Conservation (phyloP, 2,329 filamentous ascomycete genomes). For the Madurella fahalii region DNA sequence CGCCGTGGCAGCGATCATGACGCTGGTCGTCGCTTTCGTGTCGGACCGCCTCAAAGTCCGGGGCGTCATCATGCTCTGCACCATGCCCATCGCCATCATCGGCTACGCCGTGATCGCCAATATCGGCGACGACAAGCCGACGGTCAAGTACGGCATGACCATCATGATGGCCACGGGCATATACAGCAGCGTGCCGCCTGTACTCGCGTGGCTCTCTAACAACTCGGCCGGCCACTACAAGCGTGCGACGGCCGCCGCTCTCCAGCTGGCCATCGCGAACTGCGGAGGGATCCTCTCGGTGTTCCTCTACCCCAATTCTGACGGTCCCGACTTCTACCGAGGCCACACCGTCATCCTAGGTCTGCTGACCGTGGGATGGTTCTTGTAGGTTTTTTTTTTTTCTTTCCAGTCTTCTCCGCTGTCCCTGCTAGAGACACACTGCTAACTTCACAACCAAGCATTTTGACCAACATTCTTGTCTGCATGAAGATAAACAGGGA, state of each 20-base stretch:
- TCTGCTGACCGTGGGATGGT: conserved; percentile 58
- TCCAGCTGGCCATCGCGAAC: conserved; percentile 65
- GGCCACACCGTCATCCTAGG: conserved; percentile 60
- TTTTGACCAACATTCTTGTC: conserved; percentile 57
- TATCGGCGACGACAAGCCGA: conserved; percentile 39
- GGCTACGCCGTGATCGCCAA: conserved; percentile 63
- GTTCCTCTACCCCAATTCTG: conserved; percentile 55
- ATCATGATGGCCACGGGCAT: conserved; percentile 64
- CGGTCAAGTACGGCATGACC: conserved; percentile 60
- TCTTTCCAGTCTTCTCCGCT: not conserved
- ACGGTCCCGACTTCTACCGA: conserved; percentile 55
- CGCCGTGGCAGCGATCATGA: conserved; percentile 42
- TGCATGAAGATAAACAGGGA: conserved; percentile 61
- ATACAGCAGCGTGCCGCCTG: conserved; percentile 59
- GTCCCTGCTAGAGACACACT: not conserved
- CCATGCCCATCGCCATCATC: conserved; percentile 59
- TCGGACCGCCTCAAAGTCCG: conserved; percentile 59
- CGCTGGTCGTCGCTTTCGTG: conserved; percentile 45
- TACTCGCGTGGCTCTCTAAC: conserved; percentile 64
- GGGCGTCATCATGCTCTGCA: conserved; percentile 59
- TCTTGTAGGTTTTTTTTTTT: conserved; percentile 48
- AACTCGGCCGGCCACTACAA: conserved; percentile 69
- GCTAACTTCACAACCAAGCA: conserved; percentile 34
- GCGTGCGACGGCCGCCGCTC: conserved; percentile 59
- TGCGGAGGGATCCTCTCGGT: conserved; percentile 62